Evolutionary conservation across 805 yeast genomes (phyloP), one percentile per base, ranked within the genome.

Genomic region (Wickerhamomyces xylosicus): DNA sequence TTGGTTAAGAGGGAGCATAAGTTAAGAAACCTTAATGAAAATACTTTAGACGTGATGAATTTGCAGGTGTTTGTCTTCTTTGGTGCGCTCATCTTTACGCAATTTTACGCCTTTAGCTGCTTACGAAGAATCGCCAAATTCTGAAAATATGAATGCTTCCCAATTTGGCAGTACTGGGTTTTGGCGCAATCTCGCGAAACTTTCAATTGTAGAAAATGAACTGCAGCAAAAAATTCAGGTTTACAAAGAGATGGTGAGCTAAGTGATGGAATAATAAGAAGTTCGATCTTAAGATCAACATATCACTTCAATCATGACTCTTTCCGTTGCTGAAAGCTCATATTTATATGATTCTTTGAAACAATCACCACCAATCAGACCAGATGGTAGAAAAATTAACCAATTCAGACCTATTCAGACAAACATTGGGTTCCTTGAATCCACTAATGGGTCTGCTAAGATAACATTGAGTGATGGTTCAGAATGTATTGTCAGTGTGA

Each of bases 401-500:
- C 96, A 87, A 57, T 83, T 84, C 53, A 71, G 97, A 47, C 95
- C 97, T 0, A 60, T 92, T 35, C 94, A 86, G 53, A 84, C 95
- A 3, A 77, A 76, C 13, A 77, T 85, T 7, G 80, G 80, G 37
- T 82, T 90, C 50, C 66, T 92, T 42, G 92, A 95, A 1, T 74
- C 79, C 37, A 83, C 96, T 3, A 85, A 90, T 61, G 98, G 98
- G 13, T 87, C 97, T 2, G 82, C 97, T 0, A 72, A 95, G 62
- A 74, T 90, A 16, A 71, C 87, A 46, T 72, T 86, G 27, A 71
- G 83, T 36, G 97, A 90, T 58, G 97, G 98, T 18, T 76, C 86
- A 44, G 97, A 92, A 60, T 86, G 95, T 50, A 80, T 92, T 27
- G 90, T 86, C 5, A 92, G 97, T 53, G 72, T 90, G 36, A 92